phyloP scores from a whole-genome alignment of 176 grass and related monocot genomes.

The Tillandsia fasciculata region DNA sequence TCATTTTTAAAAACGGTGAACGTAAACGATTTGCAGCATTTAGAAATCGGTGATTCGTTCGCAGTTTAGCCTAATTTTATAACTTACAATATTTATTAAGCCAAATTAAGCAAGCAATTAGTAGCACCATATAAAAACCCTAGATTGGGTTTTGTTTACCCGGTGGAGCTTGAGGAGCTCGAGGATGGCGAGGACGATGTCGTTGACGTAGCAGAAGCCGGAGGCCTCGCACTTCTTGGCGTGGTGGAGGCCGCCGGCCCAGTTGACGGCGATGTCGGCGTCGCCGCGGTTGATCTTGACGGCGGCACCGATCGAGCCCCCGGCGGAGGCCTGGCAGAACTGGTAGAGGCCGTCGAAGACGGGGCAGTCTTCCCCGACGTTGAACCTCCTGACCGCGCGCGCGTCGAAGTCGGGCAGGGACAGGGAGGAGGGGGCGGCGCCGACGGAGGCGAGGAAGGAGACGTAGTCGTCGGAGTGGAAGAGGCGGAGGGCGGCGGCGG shows the following conservation, averaged over 20 bases:
- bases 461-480: conserved; percentile 87
- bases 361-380: conserved; percentile 89
- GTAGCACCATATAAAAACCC: no score
- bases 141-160: conserved; percentile 16
- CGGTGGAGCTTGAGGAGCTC: conserved; percentile 82
- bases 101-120: no score
- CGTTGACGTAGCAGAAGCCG: conserved; percentile 85
- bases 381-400: conserved; percentile 55
- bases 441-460: conserved; percentile 50
- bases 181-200: conserved; percentile 83
- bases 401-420: conserved; percentile 17
- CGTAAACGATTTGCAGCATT: no score
- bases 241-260: conserved; percentile 85
- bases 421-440: conserved; percentile 17
- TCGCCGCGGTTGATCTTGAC: conserved; percentile 77
- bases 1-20: no score
- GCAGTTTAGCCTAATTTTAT: no score
- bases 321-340: conserved; percentile 75
- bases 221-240: conserved; percentile 86
- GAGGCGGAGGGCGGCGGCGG: conserved; percentile 54
- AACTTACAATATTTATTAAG: no score
- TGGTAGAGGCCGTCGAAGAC: conserved; percentile 79
- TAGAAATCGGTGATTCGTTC: no score
- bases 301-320: conserved; percentile 72
- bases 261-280: conserved; percentile 78